Evolutionary conservation across 805 yeast genomes (phyloP).

Genomic region (Metschnikowia gelsemii): DNA sequence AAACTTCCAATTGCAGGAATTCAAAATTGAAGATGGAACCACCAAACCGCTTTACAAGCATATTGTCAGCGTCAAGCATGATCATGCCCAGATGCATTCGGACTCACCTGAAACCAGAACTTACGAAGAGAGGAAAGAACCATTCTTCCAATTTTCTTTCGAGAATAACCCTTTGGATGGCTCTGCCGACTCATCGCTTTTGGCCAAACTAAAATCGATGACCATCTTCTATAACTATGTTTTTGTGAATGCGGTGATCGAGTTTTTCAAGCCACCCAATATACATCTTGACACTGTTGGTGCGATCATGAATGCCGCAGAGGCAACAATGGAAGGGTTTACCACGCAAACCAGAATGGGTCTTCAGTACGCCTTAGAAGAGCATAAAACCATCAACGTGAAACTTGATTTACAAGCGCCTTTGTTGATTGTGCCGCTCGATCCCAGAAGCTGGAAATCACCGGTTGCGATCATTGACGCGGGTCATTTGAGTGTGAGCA

Average conservation of each 20-base stretch:
- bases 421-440: constrained; percentile 78
- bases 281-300: constrained; percentile 85
- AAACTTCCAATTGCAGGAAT: constrained; percentile 73
- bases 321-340: constrained; percentile 87
- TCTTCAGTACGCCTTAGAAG: constrained; percentile 87
- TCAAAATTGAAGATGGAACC: constrained; percentile 86
- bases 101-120: constrained; percentile 12
- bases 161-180: constrained; percentile 86
- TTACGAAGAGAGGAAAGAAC: constrained; percentile 37
- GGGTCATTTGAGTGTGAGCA: constrained; percentile 83
- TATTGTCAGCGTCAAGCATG: constrained; percentile 77
- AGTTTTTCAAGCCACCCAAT: constrained; percentile 84
- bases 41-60: constrained; percentile 77
- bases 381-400: constrained; percentile 85
- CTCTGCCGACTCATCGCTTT: constrained; percentile 74
- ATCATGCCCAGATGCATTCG: constrained; percentile 40
- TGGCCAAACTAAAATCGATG: constrained; percentile 78
- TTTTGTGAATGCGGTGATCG: constrained; percentile 70
- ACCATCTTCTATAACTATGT: constrained; percentile 86
- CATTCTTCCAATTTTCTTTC: constrained; percentile 78
- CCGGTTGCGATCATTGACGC: constrained; percentile 94
- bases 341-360: constrained; percentile 90
- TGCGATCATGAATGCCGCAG: constrained; percentile 91
- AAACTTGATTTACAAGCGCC: constrained; percentile 94
- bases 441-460: constrained; percentile 73